A percentile compares a stretch with the other conserved stretches of the same genome.
phyloP scores from a whole-genome alignment of 208 protist genomes.

The Acanthamoeba castellanii region DNA sequence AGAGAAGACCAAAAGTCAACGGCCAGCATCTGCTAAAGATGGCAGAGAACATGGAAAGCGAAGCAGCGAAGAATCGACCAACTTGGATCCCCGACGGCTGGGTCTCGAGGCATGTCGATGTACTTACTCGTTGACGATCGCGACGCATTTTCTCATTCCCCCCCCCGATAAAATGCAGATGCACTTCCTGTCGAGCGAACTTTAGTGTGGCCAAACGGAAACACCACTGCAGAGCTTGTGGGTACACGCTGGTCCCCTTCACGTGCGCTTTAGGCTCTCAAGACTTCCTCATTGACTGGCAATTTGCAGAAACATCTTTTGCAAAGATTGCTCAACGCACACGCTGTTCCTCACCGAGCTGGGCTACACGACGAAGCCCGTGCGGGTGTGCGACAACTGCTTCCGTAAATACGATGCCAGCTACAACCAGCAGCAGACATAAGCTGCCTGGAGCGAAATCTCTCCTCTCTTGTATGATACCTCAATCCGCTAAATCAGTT shows the following conservation, averaged over 20 bases:
- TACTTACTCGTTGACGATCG: background rate
- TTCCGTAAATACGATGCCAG: conserved; percentile 10
- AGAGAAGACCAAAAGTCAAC: too few species aligned
- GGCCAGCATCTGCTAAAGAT: background rate
- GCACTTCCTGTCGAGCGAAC: conserved; percentile 29
- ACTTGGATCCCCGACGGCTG: conserved; percentile 48
- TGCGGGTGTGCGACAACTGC: conserved; percentile 51
- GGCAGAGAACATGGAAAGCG: background rate
- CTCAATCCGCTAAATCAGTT: too few species aligned
- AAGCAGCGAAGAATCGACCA: conserved; percentile 27
- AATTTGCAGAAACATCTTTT: conserved; percentile 51
- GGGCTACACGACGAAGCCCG: conserved; percentile 45
- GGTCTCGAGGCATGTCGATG: conserved; percentile 4
- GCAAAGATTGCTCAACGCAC: conserved; percentile 52
- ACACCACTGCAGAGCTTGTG: conserved; percentile 53
- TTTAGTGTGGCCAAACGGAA: conserved; percentile 6
- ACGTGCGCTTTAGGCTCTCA: too few species aligned
- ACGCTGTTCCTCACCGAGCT: conserved; percentile 25
- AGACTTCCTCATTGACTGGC: too few species aligned
- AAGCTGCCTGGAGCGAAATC: background rate
- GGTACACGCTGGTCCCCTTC: background rate
- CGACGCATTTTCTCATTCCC: background rate
- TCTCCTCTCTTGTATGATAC: too few species aligned
- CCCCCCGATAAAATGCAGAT: background rate
- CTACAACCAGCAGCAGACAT: conserved; percentile 57